A percentile compares a stretch with the other conserved stretches of the same genome.
Evolutionary conservation across 2,329 filamentous ascomycete species (phyloP).

Genomic region (Sporothrix pallida): DNA sequence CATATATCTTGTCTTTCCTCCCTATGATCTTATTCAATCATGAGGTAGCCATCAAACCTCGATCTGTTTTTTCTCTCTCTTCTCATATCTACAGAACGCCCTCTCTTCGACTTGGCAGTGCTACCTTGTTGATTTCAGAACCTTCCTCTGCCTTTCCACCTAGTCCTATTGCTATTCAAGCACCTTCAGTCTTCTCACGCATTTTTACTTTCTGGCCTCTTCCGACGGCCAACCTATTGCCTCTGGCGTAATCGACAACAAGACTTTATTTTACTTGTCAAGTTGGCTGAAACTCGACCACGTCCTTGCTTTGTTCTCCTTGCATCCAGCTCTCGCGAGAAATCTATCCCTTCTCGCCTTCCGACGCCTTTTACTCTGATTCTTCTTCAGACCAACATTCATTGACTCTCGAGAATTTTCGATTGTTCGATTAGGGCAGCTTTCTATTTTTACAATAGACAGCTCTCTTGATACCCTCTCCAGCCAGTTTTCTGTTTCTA

Average conservation of each 20-base stretch:
- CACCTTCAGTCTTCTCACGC: not conserved
- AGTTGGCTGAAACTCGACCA: not conserved
- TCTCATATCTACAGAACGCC: not conserved
- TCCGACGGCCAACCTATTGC: not conserved
- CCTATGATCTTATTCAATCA: conserved; percentile 16
- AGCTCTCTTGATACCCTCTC: not conserved
- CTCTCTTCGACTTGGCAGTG: not conserved
- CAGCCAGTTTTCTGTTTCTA: not conserved
- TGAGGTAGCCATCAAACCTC: not conserved
- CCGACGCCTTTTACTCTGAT: not conserved
- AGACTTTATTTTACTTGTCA: not conserved
- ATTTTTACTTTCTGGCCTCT: not conserved
- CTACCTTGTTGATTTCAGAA: not conserved
- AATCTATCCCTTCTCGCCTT: not conserved
- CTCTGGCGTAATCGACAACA: not conserved
- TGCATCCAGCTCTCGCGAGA: not conserved
- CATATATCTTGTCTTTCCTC: not conserved
- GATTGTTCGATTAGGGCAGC: not conserved
- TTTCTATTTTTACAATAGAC: conserved; percentile 18
- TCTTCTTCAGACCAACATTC: conserved; percentile 2
- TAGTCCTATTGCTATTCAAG: not conserved
- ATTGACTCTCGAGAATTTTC: not conserved
- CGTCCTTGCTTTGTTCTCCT: not conserved
- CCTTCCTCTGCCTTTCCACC: not conserved
- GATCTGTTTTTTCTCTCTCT: not conserved